Evolutionary conservation across 2,329 filamentous ascomycete species (phyloP), one percentile per base, ranked within the genome.

Genomic region (Exophiala oligosperma): DNA sequence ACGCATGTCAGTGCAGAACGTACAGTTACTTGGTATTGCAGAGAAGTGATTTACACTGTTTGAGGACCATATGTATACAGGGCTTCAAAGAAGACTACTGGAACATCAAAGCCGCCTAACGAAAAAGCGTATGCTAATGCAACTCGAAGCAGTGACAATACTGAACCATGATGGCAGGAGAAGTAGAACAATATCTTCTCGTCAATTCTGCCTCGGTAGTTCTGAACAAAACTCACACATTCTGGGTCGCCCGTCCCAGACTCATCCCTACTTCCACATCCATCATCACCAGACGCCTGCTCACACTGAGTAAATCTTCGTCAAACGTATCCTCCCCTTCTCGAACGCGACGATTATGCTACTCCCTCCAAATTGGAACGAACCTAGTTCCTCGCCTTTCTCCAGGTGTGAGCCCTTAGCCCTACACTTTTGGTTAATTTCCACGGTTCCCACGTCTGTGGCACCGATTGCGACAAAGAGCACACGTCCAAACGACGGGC

Each of bases 391-490:
- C 69, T 99, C 94, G 0, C 87, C 92, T 54, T 94, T 84, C 67
- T 83, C 82, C 3, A 97, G 92, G 52, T 86, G 78, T 32, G 96
- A 91, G 32, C 92, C 93, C 21, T 85, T 81, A 58, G 89, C 84
- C 29, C 90, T 86, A 66, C 87, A 92, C 76, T 99, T 99, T 52
- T 94, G 92, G 1, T 93, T 97, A 68, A 99, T 97, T 61, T 97
- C 89, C 0, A 94, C 97, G 75, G 92, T 96, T 50, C 94, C 94
- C 1, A 99, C 94, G 93, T 97, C 97, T 93, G 97, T 99, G 52
- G 94, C 94, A 57, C 94, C 94, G 3, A 99, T 90, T 68, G 94
- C 97, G 53, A 99, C 86, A 54, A 96, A 90, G 91, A 97, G 97
- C 57, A 99, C 94, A 6, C 92, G 85, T 1, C 93, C 93, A 72